phyloP scores from a whole-genome alignment of 2,329 filamentous ascomycete species.

The Penicillium palitans region DNA sequence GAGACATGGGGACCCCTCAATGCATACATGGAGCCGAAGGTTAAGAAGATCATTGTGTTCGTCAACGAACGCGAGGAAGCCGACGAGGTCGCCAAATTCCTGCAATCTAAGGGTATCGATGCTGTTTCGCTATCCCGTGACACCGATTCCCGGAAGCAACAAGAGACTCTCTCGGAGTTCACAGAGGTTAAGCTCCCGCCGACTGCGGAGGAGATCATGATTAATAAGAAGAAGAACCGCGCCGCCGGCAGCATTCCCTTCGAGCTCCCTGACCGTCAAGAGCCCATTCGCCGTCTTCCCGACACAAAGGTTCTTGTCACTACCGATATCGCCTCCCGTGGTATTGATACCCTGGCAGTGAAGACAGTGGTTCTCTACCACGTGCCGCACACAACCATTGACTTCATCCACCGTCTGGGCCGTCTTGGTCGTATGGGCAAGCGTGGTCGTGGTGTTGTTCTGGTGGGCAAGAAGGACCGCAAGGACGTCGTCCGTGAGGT shows the following conservation, averaged over 20 bases:
- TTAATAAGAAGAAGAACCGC: conserved; percentile 32
- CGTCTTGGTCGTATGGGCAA: conserved; percentile 90
- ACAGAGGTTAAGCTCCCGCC: conserved; percentile 50
- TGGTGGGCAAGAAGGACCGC: conserved; percentile 85
- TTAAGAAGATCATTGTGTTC: conserved; percentile 89
- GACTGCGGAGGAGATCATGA: conserved; percentile 37
- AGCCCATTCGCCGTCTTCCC: conserved; percentile 54
- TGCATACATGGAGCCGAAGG: conserved; percentile 51
- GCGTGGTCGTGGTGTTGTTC: conserved; percentile 81
- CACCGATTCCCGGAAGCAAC: conserved; percentile 72
- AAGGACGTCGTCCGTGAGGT: conserved; percentile 91
- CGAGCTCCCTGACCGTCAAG: conserved; percentile 39
- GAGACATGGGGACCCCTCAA: conserved; percentile 35
- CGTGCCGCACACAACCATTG: conserved; percentile 95
- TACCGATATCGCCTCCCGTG: conserved; percentile 86
- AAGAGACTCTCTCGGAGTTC: conserved; percentile 75
- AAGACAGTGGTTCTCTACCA: conserved; percentile 92
- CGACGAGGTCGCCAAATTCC: conserved; percentile 74
- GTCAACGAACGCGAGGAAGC: conserved; percentile 95
- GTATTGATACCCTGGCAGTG: conserved; percentile 91
- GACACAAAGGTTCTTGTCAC: conserved; percentile 92
- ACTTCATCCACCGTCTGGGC: conserved; percentile 95
- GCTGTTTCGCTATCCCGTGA: conserved; percentile 84
- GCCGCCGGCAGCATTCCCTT: conserved; percentile 44
- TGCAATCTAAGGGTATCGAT: conserved; percentile 82